Evolutionary conservation across 768 basidiomycete genomes (phyloP), one percentile per base, ranked within the genome.

Genomic region (Rhodotorula graminis): DNA sequence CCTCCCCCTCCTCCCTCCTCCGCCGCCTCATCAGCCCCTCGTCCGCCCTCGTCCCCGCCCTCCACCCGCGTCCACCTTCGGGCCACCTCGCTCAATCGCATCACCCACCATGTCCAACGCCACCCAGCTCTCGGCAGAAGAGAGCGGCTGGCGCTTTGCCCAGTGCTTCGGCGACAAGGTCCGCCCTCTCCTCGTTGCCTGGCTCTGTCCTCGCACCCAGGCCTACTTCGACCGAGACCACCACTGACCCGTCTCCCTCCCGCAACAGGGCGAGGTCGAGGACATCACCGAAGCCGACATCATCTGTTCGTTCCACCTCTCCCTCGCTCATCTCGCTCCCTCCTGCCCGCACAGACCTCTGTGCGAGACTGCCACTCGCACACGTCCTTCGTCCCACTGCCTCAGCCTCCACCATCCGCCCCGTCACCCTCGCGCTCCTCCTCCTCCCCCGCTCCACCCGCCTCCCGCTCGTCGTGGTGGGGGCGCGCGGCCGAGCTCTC

Each of bases 231-330:
- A n/a, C n/a, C n/a, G n/a, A n/a, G n/a, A n/a, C n/a, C n/a, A n/a
- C n/a, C n/a, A 37, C 67, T 69, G 58, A 49, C 69, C 21, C 64
- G 9, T 19, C 31, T 1, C 3, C 6, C 23, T 12, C 3, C 40
- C 58, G 37, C 8, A 23, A n/a, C 63, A 76, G 75, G 75, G 91
- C 78, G 91, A 96, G 82, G 95, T 98, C 49, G 96, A 97, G 80
- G 96, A 99, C 82, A 98, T 99, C 80, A 99, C 96, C 71, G 96
- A 99, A 85, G 96, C 96, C 85, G 96, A 99, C 86, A 98, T 99
- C 85, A 99, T 99, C 83, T 76, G 75, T 70, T 9, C 55, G 69
- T 60, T n/a, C n/a, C n/a, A n/a, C 60, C 18, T 42, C 21, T 16
- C 46, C 27, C 31, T 14, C 47, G 50, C n/a, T 10, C 49, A 33